These are phyloP conservation scores for Entomortierella lignicola DNA, from an alignment of 192 early-diverging fungal genomes.

Conservation along the genomic window DNA sequence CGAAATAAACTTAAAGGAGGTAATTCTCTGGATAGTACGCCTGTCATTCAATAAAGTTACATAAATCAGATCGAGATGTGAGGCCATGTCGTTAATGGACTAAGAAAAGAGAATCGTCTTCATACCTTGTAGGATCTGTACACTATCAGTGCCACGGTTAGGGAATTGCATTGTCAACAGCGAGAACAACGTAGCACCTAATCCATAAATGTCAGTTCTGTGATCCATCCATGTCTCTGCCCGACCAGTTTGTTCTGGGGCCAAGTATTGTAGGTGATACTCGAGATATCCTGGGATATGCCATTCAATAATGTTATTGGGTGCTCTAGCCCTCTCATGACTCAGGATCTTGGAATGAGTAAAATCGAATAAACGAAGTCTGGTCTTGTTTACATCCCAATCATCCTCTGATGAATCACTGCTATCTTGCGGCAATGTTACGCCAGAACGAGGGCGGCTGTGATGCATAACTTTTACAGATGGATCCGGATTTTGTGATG, in stretches of 20 bases:
- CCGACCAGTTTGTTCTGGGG: constrained; percentile 49
- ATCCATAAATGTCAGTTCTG: constrained; percentile 47
- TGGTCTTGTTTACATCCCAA: constrained; percentile 36
- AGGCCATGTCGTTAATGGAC: too few relatives aligned
- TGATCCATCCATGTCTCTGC: constrained; percentile 55
- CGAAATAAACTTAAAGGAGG: constrained; percentile 30
- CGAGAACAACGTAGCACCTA: constrained; percentile 39
- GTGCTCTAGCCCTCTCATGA: constrained; percentile 45
- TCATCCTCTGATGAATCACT: neutral
- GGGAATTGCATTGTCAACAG: constrained; percentile 49
- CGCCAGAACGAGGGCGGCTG: neutral
- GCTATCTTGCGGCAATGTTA: too few relatives aligned
- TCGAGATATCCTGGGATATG: constrained; percentile 47
- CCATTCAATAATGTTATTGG: constrained; percentile 50
- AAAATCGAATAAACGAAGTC: constrained; percentile 44
- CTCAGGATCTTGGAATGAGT: constrained; percentile 47
- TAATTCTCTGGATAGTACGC: constrained; percentile 36
- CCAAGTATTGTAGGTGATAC: constrained; percentile 42
- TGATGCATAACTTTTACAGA: neutral
- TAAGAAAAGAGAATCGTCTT: neutral
- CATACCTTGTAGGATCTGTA: constrained; percentile 50
- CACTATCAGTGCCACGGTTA: constrained; percentile 42
- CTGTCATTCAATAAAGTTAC: too few relatives aligned
- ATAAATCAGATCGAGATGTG: too few relatives aligned
- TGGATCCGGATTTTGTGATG: neutral